These are phyloP conservation scores for Tetrahymena thermophila DNA, from an alignment of 73 alveolate genomes.

Conservation along the genomic window DNA sequence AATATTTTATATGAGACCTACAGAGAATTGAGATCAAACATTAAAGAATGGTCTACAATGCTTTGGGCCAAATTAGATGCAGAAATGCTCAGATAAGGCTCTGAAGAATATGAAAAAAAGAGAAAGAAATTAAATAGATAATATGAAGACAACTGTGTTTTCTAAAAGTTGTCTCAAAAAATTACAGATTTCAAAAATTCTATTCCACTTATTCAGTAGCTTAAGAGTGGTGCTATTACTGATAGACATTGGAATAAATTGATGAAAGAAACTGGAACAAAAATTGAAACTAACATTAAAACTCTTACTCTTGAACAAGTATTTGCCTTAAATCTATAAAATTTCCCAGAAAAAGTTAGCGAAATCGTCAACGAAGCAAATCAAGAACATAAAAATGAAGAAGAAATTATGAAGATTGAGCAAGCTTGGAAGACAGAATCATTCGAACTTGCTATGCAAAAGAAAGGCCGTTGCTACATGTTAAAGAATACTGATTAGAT, in stretches of 20 bases:
- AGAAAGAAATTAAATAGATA: constrained; percentile 55
- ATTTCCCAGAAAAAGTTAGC: constrained; percentile 90
- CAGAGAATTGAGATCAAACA: constrained; percentile 78
- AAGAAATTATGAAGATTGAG: constrained; percentile 82
- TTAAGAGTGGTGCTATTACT: constrained; percentile 90
- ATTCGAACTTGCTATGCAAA: constrained; percentile 82
- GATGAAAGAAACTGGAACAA: constrained; percentile 91
- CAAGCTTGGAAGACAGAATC: constrained; percentile 81
- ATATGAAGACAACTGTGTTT: constrained; percentile 39
- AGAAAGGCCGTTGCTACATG: constrained; percentile 89
- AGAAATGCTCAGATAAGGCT: constrained; percentile 68
- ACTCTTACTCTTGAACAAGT: constrained; percentile 93
- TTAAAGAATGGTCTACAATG: constrained; percentile 90
- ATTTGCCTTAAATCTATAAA: constrained; percentile 86
- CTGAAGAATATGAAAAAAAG: constrained; percentile 82
- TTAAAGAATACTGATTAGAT: constrained; percentile 88
- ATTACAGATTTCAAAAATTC: constrained; percentile 82
- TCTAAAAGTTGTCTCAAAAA: constrained; percentile 63
- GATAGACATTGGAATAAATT: constrained; percentile 96
- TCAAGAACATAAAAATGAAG: constrained; percentile 92
- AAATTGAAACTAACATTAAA: constrained; percentile 86
- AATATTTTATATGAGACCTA: constrained; percentile 82
- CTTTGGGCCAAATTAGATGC: constrained; percentile 95
- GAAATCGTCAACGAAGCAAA: constrained; percentile 96
- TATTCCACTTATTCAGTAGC: constrained; percentile 73